Evolutionary conservation across 2,329 filamentous ascomycete genomes (phyloP).

Genomic region (Cladosporium sp.): DNA sequence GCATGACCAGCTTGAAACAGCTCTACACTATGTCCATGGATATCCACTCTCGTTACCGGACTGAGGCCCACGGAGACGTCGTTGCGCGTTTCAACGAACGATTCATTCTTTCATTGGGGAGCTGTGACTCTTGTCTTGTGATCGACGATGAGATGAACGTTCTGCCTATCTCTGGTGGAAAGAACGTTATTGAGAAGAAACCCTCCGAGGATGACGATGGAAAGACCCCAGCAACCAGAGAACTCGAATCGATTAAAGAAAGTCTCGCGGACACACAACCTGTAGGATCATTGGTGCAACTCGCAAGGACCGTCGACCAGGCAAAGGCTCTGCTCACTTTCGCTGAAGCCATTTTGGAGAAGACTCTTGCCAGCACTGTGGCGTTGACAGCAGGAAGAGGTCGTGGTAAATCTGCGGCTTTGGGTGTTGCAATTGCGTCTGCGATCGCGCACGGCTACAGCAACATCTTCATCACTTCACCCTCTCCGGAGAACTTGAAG

Average conservation of each 20-base stretch:
- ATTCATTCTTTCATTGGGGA: constrained; percentile 89
- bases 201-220: constrained; percentile 73
- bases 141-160: constrained; percentile 98
- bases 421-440: constrained; percentile 90
- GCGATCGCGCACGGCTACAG: constrained; percentile 95
- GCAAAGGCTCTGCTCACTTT: constrained; percentile 97
- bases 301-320: constrained; percentile 90
- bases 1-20: constrained; percentile 96
- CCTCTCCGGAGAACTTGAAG: constrained; percentile 96
- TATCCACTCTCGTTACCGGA: constrained; percentile 91
- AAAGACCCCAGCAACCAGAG: constrained; percentile 63
- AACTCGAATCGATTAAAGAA: constrained; percentile 84
- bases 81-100: constrained; percentile 96
- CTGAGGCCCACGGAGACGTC: constrained; percentile 92
- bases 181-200: constrained; percentile 78
- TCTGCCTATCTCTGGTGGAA: constrained; percentile 91
- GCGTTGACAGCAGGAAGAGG: constrained; percentile 90
- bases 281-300: constrained; percentile 74
- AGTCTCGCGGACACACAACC: constrained; percentile 80
- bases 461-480: constrained; percentile 98
- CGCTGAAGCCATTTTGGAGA: constrained; percentile 92
- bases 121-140: constrained; percentile 89
- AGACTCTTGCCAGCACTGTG: constrained; percentile 90
- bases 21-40: constrained; percentile 98
- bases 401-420: constrained; percentile 91